Percentiles rank a stretch among this genome's conserved stretches.
Evolutionary conservation across 345 rosid genomes (phyloP).

Genomic region (Nasturtium officinale): DNA sequence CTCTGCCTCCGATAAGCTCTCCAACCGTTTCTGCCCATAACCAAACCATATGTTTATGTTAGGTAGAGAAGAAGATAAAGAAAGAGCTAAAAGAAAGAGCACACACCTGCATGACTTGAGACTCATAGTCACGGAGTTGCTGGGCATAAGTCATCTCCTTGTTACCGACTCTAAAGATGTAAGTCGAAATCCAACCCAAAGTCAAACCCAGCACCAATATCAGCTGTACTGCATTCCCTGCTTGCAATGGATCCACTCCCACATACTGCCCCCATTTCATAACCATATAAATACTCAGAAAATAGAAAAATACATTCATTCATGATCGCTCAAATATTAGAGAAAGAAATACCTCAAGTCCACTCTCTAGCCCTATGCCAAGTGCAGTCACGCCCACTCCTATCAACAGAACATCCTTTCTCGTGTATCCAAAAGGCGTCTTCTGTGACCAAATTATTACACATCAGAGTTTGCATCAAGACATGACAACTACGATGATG

Average conservation of each 20-base stretch:
- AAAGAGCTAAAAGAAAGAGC: neutral
- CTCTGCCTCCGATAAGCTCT: constrained; percentile 88
- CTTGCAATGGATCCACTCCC: constrained; percentile 88
- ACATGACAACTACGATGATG: neutral
- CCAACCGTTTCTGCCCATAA: constrained; percentile 75
- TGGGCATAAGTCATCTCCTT: constrained; percentile 98
- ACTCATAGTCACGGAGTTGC: constrained; percentile 89
- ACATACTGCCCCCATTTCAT: constrained; percentile 54
- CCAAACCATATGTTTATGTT: constrained; percentile 7
- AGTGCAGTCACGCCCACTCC: constrained; percentile 80
- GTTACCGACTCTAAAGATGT: constrained; percentile 88
- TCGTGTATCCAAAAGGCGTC: constrained; percentile 85
- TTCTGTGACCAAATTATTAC: constrained; percentile 33
- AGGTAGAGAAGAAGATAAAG: neutral
- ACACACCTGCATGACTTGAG: constrained; percentile 88
- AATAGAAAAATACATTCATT: neutral
- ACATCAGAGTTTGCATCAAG: constrained; percentile 12
- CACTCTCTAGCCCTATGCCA: constrained; percentile 81
- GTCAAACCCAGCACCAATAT: constrained; percentile 84
- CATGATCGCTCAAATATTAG: neutral
- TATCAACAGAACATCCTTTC: constrained; percentile 89
- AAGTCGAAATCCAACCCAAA: constrained; percentile 91
- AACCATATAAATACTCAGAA: neutral
- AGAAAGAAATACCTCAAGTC: constrained; percentile 71
- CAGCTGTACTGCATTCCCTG: constrained; percentile 89